Conservation (phyloP, 371 early-diverging fungal species). For the Mucor irregularis region DNA sequence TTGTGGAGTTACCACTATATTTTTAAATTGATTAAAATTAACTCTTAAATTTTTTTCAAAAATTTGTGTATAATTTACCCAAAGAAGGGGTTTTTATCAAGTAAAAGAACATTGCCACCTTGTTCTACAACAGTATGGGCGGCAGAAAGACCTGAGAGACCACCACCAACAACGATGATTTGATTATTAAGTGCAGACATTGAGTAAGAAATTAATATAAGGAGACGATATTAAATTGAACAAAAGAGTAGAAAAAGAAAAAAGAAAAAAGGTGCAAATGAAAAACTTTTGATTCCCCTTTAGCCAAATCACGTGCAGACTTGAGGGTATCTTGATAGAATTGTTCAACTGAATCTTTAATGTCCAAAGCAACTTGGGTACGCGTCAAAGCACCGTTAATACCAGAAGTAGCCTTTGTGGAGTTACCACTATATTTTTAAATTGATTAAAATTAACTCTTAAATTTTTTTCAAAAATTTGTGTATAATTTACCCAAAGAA, state of each 20-base stretch:
- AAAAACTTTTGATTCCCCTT: neutral
- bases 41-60: neutral
- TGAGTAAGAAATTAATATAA: slow-evolving; percentile 13
- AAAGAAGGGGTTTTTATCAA: slow-evolving; percentile 91
- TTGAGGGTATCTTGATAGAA: slow-evolving; percentile 89
- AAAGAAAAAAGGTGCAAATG: neutral
- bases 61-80: slow-evolving; percentile 46
- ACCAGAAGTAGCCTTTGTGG: slow-evolving; percentile 97
- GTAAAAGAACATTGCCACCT: slow-evolving; percentile 82
- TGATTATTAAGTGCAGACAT: slow-evolving; percentile 51
- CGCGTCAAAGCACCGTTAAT: slow-evolving; percentile 94
- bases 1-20: slow-evolving; percentile 84
- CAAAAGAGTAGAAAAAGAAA: slow-evolving; percentile 1
- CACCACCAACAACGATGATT: slow-evolving; percentile 91
- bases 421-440: slow-evolving; percentile 73
- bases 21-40: too few species aligned
- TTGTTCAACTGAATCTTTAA: slow-evolving; percentile 83
- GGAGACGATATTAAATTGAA: neutral
- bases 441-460: slow-evolving; percentile 1
- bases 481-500: slow-evolving; percentile 69
- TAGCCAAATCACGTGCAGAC: slow-evolving; percentile 85
- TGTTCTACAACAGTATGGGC: slow-evolving; percentile 86
- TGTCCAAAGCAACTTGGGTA: slow-evolving; percentile 66
- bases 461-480: neutral
- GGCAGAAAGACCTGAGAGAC: slow-evolving; percentile 88